Evolutionary conservation across 352 stramenopile genomes (phyloP).

Genomic region (Pythium apleroticum): DNA sequence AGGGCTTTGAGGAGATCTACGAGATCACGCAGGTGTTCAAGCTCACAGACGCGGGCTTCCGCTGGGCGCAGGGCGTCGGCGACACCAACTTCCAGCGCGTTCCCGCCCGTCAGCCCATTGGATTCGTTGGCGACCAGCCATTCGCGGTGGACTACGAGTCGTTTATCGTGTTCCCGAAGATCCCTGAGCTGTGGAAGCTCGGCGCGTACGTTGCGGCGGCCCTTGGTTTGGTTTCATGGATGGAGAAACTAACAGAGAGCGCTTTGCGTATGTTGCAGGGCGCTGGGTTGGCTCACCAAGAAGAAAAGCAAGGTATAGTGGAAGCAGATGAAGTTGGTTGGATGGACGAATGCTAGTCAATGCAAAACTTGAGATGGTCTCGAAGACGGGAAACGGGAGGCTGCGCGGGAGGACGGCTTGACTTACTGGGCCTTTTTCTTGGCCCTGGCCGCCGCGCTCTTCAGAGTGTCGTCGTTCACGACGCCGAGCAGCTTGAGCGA

Average conservation of each 20-base stretch:
- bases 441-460: not conserved
- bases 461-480: not conserved
- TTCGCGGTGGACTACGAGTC: slow-evolving; percentile 60
- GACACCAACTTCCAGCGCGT: slow-evolving; percentile 62
- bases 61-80: slow-evolving; percentile 54
- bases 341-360: not conserved
- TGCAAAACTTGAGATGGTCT: too few relatives aligned
- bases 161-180: slow-evolving; percentile 70
- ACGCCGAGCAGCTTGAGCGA: slow-evolving; percentile 38
- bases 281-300: slow-evolving; percentile 54
- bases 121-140: slow-evolving; percentile 39
- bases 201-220: slow-evolving; percentile 37
- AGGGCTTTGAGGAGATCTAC: slow-evolving; percentile 28
- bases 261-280: slow-evolving; percentile 25
- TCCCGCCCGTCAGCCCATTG: slow-evolving; percentile 39
- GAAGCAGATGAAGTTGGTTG: not conserved
- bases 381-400: too few relatives aligned
- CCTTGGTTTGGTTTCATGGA: not conserved
- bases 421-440: slow-evolving; percentile 19
- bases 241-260: slow-evolving; percentile 5
- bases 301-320: slow-evolving; percentile 9
- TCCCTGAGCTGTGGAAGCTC: slow-evolving; percentile 55
- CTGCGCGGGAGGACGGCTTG: too few relatives aligned
- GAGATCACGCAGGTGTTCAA: slow-evolving; percentile 70
- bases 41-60: slow-evolving; percentile 52